A percentile compares a stretch with the other conserved stretches of the same genome.
Conservation (phyloP, 768 basidiomycete species). For the Mrakia blollopis region DNA sequence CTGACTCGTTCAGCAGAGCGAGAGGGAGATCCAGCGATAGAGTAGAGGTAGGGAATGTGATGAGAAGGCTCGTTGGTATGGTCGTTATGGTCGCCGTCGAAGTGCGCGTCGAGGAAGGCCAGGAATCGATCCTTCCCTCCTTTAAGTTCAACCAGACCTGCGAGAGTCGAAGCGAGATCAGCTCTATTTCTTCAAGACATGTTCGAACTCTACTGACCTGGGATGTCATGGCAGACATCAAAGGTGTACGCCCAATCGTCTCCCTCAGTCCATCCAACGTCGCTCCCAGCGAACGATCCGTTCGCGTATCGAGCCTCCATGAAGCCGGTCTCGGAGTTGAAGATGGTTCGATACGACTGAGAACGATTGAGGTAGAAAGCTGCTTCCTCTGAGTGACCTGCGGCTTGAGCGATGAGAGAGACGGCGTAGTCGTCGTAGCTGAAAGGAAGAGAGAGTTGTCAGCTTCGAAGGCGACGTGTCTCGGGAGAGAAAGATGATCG, state of each 20-base stretch:
- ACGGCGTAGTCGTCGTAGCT: slow-evolving; percentile 67
- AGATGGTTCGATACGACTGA: slow-evolving; percentile 58
- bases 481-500: no score
- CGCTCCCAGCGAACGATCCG: slow-evolving; percentile 65
- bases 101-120: slow-evolving; percentile 47
- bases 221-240: slow-evolving; percentile 49
- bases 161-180: slow-evolving; percentile 48
- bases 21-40: slow-evolving; percentile 64
- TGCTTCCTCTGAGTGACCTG: slow-evolving; percentile 54
- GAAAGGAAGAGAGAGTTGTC: background rate
- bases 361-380: slow-evolving; percentile 57
- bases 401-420: slow-evolving; percentile 56
- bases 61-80: slow-evolving; percentile 85
- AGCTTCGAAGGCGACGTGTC: background rate
- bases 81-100: slow-evolving; percentile 62
- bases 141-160: slow-evolving; percentile 57
- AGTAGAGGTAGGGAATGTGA: slow-evolving; percentile 78
- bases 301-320: slow-evolving; percentile 71
- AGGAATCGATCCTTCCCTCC: slow-evolving; percentile 67
- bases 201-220: slow-evolving; percentile 32
- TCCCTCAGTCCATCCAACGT: slow-evolving; percentile 76
- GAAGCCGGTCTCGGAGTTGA: slow-evolving; percentile 65
- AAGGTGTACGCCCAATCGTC: slow-evolving; percentile 73
- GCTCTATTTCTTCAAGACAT: background rate
- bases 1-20: slow-evolving; percentile 53